Evolutionary conservation across 257 asterid genomes (phyloP).

Genomic region (Eucommia ulmoides): DNA sequence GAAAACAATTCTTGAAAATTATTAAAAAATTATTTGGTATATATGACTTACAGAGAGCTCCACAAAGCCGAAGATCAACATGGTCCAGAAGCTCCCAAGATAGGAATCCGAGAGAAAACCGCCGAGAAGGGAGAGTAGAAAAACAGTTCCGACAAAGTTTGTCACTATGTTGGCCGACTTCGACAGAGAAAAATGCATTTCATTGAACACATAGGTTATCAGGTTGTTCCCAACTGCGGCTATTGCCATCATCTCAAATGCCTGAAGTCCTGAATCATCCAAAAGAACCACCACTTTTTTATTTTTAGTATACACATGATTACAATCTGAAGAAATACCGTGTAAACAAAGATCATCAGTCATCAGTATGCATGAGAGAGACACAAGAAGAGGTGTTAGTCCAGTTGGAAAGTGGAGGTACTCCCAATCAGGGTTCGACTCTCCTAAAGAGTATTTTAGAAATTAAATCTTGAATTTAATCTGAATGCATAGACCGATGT

Average conservation of each 20-base stretch:
- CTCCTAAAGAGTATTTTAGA: too few relatives aligned
- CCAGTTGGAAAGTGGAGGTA: neutral
- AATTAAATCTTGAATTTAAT: too few relatives aligned
- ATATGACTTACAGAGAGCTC: neutral
- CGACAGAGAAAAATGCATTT: neutral
- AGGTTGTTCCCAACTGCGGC: neutral
- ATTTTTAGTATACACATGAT: neutral
- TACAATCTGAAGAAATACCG: neutral
- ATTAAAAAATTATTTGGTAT: neutral
- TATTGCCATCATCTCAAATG: neutral
- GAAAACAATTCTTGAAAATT: neutral
- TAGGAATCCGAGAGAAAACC: neutral
- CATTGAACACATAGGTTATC: neutral
- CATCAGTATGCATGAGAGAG: neutral
- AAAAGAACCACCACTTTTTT: neutral
- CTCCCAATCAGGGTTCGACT: neutral
- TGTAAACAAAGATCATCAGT: neutral
- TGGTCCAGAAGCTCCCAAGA: neutral
- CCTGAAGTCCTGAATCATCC: neutral
- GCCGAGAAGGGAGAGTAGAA: neutral
- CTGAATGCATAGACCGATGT: too few relatives aligned
- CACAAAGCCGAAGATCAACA: neutral
- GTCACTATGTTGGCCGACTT: neutral
- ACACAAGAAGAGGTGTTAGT: neutral
- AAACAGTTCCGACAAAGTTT: neutral